phyloP scores from a whole-genome alignment of 2,329 filamentous ascomycete species.

The Venturia carpophila region DNA sequence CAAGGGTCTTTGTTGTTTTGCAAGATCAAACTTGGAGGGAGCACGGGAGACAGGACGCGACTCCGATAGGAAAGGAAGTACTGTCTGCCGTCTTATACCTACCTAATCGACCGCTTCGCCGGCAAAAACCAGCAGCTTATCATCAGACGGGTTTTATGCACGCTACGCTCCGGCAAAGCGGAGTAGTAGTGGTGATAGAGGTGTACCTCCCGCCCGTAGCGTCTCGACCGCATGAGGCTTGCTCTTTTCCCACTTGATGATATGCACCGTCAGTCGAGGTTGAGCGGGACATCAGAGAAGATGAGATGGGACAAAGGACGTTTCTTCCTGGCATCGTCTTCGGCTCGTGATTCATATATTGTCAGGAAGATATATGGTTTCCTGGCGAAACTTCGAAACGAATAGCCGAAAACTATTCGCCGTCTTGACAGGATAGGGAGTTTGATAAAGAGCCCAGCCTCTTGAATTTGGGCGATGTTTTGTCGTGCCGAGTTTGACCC shows the following conservation, averaged over 20 bases:
- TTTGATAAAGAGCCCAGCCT: background rate
- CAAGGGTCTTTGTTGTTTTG: constrained; percentile 4
- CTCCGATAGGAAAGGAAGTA: background rate
- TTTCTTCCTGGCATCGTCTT: background rate
- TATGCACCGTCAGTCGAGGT: background rate
- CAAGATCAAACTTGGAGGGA: background rate
- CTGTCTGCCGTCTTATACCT: background rate
- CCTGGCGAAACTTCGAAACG: background rate
- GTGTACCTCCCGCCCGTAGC: background rate
- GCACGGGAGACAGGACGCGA: background rate
- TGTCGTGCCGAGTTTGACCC: background rate
- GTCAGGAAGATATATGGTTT: too few relatives aligned
- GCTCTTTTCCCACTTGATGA: background rate
- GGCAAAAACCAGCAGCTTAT: constrained; percentile 2
- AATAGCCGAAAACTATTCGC: background rate
- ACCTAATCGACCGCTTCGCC: background rate
- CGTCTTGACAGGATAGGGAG: background rate
- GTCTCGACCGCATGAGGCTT: background rate
- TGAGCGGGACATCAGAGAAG: background rate
- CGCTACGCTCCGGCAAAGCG: constrained; percentile 2
- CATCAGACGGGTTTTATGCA: constrained; percentile 6
- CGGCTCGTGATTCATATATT: background rate
- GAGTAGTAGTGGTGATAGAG: background rate
- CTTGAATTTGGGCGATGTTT: background rate
- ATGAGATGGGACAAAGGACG: background rate